phyloP scores from a whole-genome alignment of 2,329 filamentous ascomycete genomes.

The Nectriaceae sp. region DNA sequence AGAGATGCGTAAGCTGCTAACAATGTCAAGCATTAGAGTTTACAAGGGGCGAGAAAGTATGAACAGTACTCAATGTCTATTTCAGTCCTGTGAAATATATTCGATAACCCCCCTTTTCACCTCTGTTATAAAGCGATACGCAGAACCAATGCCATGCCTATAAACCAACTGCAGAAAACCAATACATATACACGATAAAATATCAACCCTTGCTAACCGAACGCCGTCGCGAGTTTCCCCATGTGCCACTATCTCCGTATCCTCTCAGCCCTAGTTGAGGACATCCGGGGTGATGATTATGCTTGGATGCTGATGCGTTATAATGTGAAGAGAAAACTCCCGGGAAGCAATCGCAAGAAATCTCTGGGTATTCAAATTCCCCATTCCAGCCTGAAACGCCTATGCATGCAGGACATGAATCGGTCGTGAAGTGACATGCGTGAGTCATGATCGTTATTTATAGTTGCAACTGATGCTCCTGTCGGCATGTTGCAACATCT shows the following conservation, averaged over 20 bases:
- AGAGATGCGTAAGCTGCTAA: too few species aligned
- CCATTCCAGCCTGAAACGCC: slow-evolving; percentile 39
- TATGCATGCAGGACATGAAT: slow-evolving; percentile 46
- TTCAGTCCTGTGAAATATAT: slow-evolving; percentile 24
- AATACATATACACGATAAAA: slow-evolving; percentile 23
- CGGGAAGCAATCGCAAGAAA: slow-evolving; percentile 20
- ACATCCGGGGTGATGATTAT: slow-evolving; percentile 12
- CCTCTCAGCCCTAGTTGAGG: background rate
- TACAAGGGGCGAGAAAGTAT: too few species aligned
- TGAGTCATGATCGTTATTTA: slow-evolving; percentile 46
- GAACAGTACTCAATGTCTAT: slow-evolving; percentile 19
- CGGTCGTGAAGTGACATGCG: slow-evolving; percentile 37
- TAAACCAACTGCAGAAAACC: slow-evolving; percentile 14
- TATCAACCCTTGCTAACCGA: slow-evolving; percentile 14
- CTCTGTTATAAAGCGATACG: background rate
- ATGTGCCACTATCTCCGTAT: slow-evolving; percentile 13
- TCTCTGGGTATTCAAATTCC: slow-evolving; percentile 23
- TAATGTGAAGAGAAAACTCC: slow-evolving; percentile 13
- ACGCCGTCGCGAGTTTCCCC: slow-evolving; percentile 26
- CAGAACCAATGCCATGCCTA: slow-evolving; percentile 3
- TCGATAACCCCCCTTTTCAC: slow-evolving; percentile 7
- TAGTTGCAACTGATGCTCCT: slow-evolving; percentile 18
- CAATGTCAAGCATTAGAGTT: too few species aligned
- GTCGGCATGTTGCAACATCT: slow-evolving; percentile 11
- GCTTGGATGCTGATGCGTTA: slow-evolving; percentile 16